Conservation (phyloP, 1,139 yeast species). For the Pneumocystis sp. region DNA sequence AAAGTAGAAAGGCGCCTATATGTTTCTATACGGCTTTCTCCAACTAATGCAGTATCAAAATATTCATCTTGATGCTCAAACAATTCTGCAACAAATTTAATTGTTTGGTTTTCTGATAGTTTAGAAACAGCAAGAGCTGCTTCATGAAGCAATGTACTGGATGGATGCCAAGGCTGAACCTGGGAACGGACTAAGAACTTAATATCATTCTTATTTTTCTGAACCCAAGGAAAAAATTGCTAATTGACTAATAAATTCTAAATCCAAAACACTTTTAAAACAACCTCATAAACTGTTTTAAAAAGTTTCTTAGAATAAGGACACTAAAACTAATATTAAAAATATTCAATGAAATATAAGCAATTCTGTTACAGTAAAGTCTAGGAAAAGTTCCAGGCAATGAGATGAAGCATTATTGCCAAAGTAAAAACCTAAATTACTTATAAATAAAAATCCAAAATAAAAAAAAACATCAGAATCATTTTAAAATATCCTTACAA, state of each 20-base stretch:
- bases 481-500: not conserved
- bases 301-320: conserved; percentile 57
- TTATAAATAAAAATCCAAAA: not conserved
- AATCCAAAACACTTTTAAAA: conserved; percentile 37
- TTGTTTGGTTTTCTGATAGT: conserved; percentile 43
- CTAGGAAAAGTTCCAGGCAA: not conserved
- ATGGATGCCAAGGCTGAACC: conserved; percentile 79
- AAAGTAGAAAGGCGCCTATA: conserved; percentile 42
- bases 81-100: conserved; percentile 45
- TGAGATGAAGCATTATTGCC: not conserved
- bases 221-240: conserved; percentile 20
- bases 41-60: conserved; percentile 31
- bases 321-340: conserved; percentile 30
- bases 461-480: not conserved
- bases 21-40: conserved; percentile 42
- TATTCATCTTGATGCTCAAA: conserved; percentile 26
- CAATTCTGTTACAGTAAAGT: not conserved
- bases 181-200: conserved; percentile 45
- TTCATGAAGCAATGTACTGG: conserved; percentile 53
- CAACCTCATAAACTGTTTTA: conserved; percentile 33
- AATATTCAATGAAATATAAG: not conserved
- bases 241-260: conserved; percentile 34
- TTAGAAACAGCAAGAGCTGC: conserved; percentile 55
- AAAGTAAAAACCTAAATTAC: not conserved
- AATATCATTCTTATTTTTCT: conserved; percentile 19